phyloP scores from a whole-genome alignment of 306 rosid genomes.

The Prunus mira region DNA sequence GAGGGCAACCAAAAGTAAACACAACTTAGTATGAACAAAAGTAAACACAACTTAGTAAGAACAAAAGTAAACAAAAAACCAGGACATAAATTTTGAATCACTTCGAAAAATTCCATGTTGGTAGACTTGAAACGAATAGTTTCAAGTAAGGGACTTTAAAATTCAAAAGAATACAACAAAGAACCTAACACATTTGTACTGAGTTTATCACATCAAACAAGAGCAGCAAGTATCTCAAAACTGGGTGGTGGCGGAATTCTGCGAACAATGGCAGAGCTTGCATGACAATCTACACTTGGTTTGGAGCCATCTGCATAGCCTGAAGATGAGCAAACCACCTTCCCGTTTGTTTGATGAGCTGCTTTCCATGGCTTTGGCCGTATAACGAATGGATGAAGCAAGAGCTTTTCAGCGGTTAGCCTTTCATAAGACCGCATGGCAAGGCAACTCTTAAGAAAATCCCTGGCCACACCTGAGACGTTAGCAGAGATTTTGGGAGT shows the following conservation, averaged over 20 bases:
- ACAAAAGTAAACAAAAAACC: too few relatives aligned
- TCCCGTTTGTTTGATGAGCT: too few relatives aligned
- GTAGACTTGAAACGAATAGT: neutral
- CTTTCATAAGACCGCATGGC: neutral
- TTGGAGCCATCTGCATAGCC: too few relatives aligned
- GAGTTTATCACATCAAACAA: neutral
- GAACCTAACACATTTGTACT: neutral
- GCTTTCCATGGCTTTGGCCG: neutral
- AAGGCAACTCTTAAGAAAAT: too few relatives aligned
- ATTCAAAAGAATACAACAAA: neutral
- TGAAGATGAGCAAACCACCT: neutral
- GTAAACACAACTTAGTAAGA: too few relatives aligned
- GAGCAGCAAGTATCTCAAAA: neutral
- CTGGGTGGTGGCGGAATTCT: neutral
- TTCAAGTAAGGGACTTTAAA: too few relatives aligned
- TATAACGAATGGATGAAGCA: slow-evolving; percentile 10
- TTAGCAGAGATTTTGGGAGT: slow-evolving; percentile 19
- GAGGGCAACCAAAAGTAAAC: too few relatives aligned
- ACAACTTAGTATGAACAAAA: too few relatives aligned
- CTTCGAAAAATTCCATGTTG: neutral
- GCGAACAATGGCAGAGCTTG: neutral
- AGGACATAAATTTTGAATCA: too few relatives aligned
- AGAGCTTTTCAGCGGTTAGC: slow-evolving; percentile 28
- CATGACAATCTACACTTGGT: too few relatives aligned
- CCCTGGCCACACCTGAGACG: slow-evolving; percentile 9